Evolutionary conservation across 1,284 basidiomycete genomes (phyloP), one percentile per base, ranked within the genome.

Genomic region (Tilletia horrida): DNA sequence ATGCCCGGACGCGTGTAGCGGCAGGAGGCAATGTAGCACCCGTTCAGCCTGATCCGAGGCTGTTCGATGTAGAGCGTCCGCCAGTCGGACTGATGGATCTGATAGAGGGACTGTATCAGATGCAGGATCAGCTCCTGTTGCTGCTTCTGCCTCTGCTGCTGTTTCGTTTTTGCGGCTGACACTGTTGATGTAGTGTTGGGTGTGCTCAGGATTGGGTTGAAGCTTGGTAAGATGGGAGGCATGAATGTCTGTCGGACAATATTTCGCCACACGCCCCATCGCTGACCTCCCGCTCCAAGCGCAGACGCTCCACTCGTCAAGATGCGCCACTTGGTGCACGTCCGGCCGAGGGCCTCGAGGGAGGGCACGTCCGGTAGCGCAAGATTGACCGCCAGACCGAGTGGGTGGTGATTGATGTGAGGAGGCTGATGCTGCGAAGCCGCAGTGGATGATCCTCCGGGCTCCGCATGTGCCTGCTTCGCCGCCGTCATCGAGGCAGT

Each of bases 21-120:
- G 63, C 75, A 80, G 7, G 78, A 68, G 23, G 80, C 77, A 48
- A 80, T 80, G 69, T 81, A 81, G 64, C 69, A 71, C 21, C 80
- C 80, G 43, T 80, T 79, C 63, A 79, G 67, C 14, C 77, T 72
- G 29, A 81, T 65, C 1, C 80, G 75, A 13, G 80, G 80, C 55
- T 81, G 76, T 45, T 79, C 70, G 67, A 81, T 62, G 55, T 77
- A 81, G 8, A 69, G 66, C 0, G 73, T 74, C 40, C 80, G 75
- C 78, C 79, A 81, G 65, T 78, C 73, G 2, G 50, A 64, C 27
- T 69, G 66, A 47, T 73, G 73, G 6, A 50, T 63, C 59, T 66
- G 69, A 44, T 68, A 69, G 6, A 79, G 70, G 21, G 57, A 48
- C n/a, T 40, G 35, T 11, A 40, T 6, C 6, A 40, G 35, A 6